phyloP scores from a whole-genome alignment of 75 land plant species.

The Pinus tabuliformis region DNA sequence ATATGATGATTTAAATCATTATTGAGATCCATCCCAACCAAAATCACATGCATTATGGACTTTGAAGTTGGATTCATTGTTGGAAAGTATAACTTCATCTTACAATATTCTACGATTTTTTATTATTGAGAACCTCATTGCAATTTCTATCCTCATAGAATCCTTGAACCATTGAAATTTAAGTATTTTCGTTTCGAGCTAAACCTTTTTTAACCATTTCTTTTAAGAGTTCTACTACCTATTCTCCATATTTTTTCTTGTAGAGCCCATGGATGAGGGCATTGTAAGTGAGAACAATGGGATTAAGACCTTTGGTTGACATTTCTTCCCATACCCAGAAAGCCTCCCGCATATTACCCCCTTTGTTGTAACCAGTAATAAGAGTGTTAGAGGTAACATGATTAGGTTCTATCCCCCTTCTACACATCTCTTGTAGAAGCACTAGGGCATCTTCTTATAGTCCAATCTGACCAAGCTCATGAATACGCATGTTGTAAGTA shows the following conservation, averaged over 20 bases:
- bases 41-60: not conserved
- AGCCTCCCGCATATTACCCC: slow-evolving; percentile 71
- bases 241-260: slow-evolving; percentile 33
- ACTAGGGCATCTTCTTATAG: slow-evolving; percentile 50
- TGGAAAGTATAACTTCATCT: not conserved
- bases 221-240: slow-evolving; percentile 33
- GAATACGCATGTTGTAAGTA: slow-evolving; percentile 62
- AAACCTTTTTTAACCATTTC: slow-evolving; percentile 60
- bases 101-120: not conserved
- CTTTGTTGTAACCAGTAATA: slow-evolving; percentile 64
- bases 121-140: not conserved
- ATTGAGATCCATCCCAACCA: not conserved
- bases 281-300: slow-evolving; percentile 55
- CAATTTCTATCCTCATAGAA: slow-evolving; percentile 12
- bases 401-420: slow-evolving; percentile 58
- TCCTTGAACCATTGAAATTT: slow-evolving; percentile 33
- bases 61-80: not conserved
- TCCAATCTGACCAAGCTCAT: slow-evolving; percentile 47
- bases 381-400: slow-evolving; percentile 72
- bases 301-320: slow-evolving; percentile 55
- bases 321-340: slow-evolving; percentile 66
- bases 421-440: slow-evolving; percentile 59
- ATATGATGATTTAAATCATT: not conserved
- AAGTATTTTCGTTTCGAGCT: slow-evolving; percentile 39
- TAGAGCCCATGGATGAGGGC: slow-evolving; percentile 50